These are phyloP conservation scores for Diaporthe ampelina DNA, from an alignment of 2,329 filamentous ascomycete species.

Conservation along the genomic window DNA sequence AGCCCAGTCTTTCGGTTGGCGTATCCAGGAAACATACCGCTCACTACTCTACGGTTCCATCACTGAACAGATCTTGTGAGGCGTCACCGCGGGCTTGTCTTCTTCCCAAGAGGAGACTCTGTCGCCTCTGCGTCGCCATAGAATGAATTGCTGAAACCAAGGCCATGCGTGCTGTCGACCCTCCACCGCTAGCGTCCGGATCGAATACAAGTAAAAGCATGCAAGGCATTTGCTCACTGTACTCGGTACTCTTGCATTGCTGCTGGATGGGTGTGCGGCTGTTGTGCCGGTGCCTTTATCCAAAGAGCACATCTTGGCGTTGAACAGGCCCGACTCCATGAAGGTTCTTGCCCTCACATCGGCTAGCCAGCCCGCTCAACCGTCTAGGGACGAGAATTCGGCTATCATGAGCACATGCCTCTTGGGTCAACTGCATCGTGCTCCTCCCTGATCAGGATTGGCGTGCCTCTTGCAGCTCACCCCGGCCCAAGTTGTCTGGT, in stretches of 20 bases:
- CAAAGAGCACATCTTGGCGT: conserved; percentile 18
- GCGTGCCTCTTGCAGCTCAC: neutral
- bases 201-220: neutral
- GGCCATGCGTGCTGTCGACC: neutral
- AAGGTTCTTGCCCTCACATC: neutral
- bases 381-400: neutral
- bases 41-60: neutral
- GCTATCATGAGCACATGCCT: neutral
- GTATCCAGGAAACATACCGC: neutral
- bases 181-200: too few species aligned
- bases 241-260: neutral
- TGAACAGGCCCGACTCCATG: neutral
- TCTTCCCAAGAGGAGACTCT: neutral
- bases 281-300: conserved; percentile 14
- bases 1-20: neutral
- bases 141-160: neutral
- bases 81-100: neutral
- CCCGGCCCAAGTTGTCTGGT: too few species aligned
- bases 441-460: neutral
- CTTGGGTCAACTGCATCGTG: neutral
- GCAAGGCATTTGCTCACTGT: neutral
- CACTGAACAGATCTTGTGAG: too few species aligned
- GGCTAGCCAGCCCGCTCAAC: neutral
- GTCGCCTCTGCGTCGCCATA: neutral
- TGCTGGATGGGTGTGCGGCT: neutral